Percentiles rank a stretch among this genome's conserved stretches.
Conservation (phyloP, 2,329 filamentous ascomycete genomes). For the Grosmannia clavigera region DNA sequence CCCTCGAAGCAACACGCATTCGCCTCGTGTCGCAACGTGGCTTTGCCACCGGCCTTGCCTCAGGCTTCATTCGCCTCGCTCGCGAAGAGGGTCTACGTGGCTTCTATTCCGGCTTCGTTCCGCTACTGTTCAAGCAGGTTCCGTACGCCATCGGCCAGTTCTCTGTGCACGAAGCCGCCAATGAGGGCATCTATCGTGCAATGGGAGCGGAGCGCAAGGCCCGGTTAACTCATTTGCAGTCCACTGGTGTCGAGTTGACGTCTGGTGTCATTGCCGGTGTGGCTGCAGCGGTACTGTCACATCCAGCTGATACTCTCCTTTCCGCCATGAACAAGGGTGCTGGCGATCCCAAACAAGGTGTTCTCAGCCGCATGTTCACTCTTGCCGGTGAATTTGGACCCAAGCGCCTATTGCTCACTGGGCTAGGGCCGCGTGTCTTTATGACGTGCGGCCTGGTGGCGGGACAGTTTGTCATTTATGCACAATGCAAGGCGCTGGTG, state of each 20-base stretch:
- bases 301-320: slow-evolving; percentile 62
- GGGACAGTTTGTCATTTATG: slow-evolving; percentile 43
- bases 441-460: slow-evolving; percentile 42
- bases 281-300: slow-evolving; percentile 76
- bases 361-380: slow-evolving; percentile 38
- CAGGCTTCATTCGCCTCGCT: slow-evolving; percentile 63
- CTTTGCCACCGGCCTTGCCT: slow-evolving; percentile 59
- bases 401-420: slow-evolving; percentile 31
- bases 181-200: slow-evolving; percentile 58
- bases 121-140: slow-evolving; percentile 77
- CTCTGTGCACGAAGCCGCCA: slow-evolving; percentile 81
- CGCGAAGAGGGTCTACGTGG: slow-evolving; percentile 65
- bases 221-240: slow-evolving; percentile 54
- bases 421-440: slow-evolving; percentile 36
- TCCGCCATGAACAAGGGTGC: slow-evolving; percentile 45
- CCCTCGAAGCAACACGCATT: slow-evolving; percentile 69
- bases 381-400: slow-evolving; percentile 39
- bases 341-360: slow-evolving; percentile 33
- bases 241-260: slow-evolving; percentile 73
- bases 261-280: slow-evolving; percentile 82
- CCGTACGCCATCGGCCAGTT: slow-evolving; percentile 94
- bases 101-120: slow-evolving; percentile 86
- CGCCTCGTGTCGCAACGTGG: slow-evolving; percentile 73
- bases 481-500: slow-evolving; percentile 39
- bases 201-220: slow-evolving; percentile 58